phyloP scores from a whole-genome alignment of 345 rosid genomes.

The Acer saccharum region DNA sequence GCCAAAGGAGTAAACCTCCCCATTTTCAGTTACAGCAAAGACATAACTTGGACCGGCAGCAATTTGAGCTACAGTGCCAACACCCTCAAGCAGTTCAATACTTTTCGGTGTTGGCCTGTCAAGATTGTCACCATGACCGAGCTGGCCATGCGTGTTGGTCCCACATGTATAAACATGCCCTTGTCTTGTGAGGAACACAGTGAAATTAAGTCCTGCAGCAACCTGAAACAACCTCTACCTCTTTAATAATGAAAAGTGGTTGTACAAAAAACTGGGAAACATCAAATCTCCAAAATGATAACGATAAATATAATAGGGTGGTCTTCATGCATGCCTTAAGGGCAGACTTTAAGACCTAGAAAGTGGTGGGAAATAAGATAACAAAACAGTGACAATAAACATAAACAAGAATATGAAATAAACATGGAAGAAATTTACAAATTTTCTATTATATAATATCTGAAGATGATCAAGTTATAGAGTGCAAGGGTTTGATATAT shows the following conservation, averaged over 20 bases:
- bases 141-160: slow-evolving; percentile 79
- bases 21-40: slow-evolving; percentile 64
- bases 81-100: slow-evolving; percentile 48
- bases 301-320: background rate
- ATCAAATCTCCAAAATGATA: background rate
- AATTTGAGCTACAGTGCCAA: slow-evolving; percentile 75
- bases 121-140: slow-evolving; percentile 87
- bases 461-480: no score
- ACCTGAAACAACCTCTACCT: slow-evolving; percentile 55
- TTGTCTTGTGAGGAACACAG: slow-evolving; percentile 79
- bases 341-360: no score
- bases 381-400: background rate
- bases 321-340: no score
- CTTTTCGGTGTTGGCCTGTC: slow-evolving; percentile 79
- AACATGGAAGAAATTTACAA: no score
- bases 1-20: slow-evolving; percentile 83
- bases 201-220: slow-evolving; percentile 88
- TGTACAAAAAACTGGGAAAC: background rate
- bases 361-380: background rate
- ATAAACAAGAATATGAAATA: no score
- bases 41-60: slow-evolving; percentile 93
- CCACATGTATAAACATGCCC: slow-evolving; percentile 85
- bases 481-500: no score
- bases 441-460: no score
- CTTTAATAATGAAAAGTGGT: slow-evolving; percentile 1